Base-by-base conservation (phyloP, 2,329 filamentous ascomycete species). In the Xylariomycetidae sp. region DNA sequence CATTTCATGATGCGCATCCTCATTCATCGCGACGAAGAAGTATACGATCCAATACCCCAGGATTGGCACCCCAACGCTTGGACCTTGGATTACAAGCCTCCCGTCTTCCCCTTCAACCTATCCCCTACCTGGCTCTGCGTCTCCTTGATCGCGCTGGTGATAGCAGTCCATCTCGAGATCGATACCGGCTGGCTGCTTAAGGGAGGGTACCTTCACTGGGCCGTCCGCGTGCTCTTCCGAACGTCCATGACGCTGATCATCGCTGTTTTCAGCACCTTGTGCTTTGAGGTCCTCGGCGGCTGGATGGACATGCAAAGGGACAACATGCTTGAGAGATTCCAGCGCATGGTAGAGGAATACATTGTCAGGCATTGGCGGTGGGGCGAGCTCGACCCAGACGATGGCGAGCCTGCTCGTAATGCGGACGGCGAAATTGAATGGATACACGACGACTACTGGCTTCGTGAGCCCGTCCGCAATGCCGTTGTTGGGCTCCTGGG, bases 91-190 rank as follows among this genome's bases (percentile, higher is more conserved):
- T 6, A 14, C 8, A 40, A 39, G 19, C 26, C 35, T 5, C 28
- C 35, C 13, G 46, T 46, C 1, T 52, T 47, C 27, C 42, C 42
- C 10, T 43, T 48, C 10, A 41, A 43, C 25, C 24, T 50, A 13
- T 38, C 28, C 28, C 34, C 33, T 15, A 35, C 33, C 3, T 48
- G 42, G 44, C 41, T 35, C 18, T 48, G 44, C 25, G 38, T 32
- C 6, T 8, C 22, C 2, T 7, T 45, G 3, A 10, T 52, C 6
- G 30, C 10, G 3, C 9, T 44, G 4, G 17, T 46, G 14, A 22
- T 52, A 15, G 18, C 27, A 2, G 9, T 36, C 13, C 40, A 46
- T 28, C 20, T 19, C 10, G 46, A 42, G 10, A 4, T 44, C 12
- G 38, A 49, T 23, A 37, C 31, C 6, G 14, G 18, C 13, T 45